Base-by-base conservation (phyloP, 768 basidiomycete genomes). In the Termitomyces sp. region DNA sequence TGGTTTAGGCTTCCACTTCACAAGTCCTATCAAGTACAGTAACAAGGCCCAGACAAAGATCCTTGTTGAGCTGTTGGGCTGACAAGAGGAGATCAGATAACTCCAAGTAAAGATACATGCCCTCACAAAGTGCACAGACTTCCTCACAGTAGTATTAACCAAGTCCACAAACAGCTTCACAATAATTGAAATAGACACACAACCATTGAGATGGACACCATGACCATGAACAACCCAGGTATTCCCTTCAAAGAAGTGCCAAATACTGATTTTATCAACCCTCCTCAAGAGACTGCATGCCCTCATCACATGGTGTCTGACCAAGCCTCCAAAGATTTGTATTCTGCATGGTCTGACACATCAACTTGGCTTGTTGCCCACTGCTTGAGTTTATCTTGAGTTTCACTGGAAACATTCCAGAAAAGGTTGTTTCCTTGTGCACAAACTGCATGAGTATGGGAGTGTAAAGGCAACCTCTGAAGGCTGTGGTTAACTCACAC, bases 1-100 rank as follows among this genome's bases (percentile, higher is more conserved):
- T 14, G 64, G 65, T 1, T 59, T 69, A 8, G 65, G 68, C 4
- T 35, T 47, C 1, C 61, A 57, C 23, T 69, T 66, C 30, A 47
- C 32, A 12, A 65, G 64, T 44, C 68, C 64, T 0, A 52, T 42
- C 12, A 65, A 62, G 45, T 54, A 40, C 14, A 42, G 60, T 17
- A 59, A 63, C 30, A 63, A 58, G 28, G 27, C n/a, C 6, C 61
- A 65, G 44, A 61, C 51, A 23, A 46, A 5, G 10, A 41, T 44
- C 19, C 28, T 46, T 12, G 46, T 59, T 1, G 12, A 43, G 32
- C 59, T 53, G 3, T 28, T 58, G 5, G 61, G 61, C 10, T 12
- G 32, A 35, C 7, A 10, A 1, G 47, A 57, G 16, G 10, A 32
- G 10, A 35, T 39, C 37, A 39, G 39, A 37, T 21, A 32, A 55